A percentile compares a stretch with the other conserved stretches of the same genome.
Conservation (phyloP, 2,329 filamentous ascomycete genomes). For the Pestalotiopsis fici region DNA sequence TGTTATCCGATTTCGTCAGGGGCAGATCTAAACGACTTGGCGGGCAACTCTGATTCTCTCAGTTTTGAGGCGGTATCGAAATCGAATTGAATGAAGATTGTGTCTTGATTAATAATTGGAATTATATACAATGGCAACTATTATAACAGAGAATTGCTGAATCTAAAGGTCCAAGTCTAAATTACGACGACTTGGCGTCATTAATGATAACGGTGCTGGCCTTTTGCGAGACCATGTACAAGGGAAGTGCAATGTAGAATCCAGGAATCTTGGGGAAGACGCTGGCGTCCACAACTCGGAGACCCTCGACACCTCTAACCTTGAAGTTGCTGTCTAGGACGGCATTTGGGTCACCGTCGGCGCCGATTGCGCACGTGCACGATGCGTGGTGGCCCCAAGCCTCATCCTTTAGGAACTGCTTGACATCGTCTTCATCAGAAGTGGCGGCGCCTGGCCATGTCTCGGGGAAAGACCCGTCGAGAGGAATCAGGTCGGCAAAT, state of each 20-base stretch:
- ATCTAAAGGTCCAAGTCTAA: neutral
- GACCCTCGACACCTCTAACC: slow-evolving; percentile 49
- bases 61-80: too few relatives aligned
- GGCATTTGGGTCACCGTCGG: slow-evolving; percentile 49
- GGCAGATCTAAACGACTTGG: too few relatives aligned
- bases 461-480: slow-evolving; percentile 7
- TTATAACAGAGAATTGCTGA: neutral
- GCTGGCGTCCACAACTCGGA: slow-evolving; percentile 58
- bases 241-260: slow-evolving; percentile 40
- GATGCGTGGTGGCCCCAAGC: slow-evolving; percentile 58
- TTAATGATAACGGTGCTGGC: slow-evolving; percentile 29
- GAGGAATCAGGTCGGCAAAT: slow-evolving; percentile 2
- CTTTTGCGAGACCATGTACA: slow-evolving; percentile 57
- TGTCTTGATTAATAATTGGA: too few relatives aligned
- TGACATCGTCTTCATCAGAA: slow-evolving; percentile 8
- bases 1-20: too few relatives aligned
- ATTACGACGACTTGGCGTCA: neutral
- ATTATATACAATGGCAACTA: neutral
- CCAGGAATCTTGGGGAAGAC: slow-evolving; percentile 49
- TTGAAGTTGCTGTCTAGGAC: slow-evolving; percentile 55
- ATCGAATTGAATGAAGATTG: too few relatives aligned
- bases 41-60: too few relatives aligned
- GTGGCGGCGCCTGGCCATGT: neutral
- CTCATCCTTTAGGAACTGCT: slow-evolving; percentile 38
- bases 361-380: slow-evolving; percentile 54